These are phyloP conservation scores for Allodekkera sacchari DNA, from an alignment of 805 yeast species.

Conservation along the genomic window DNA sequence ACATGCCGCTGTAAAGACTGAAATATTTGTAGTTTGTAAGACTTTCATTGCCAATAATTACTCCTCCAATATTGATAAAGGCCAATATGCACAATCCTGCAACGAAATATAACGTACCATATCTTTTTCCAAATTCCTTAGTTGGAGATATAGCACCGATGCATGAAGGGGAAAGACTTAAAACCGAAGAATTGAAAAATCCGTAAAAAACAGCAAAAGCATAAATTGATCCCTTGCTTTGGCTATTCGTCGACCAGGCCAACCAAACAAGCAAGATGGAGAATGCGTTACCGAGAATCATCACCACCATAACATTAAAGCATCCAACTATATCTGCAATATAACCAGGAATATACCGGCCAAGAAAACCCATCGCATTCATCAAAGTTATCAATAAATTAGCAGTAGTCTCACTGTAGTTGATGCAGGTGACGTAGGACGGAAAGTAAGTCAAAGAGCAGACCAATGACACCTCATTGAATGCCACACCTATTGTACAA, in stretches of 20 bases:
- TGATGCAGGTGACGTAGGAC: constrained; percentile 39
- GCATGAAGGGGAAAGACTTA: constrained; percentile 55
- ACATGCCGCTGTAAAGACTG: constrained; percentile 34
- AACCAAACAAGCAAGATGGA: constrained; percentile 38
- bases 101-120: constrained; percentile 50
- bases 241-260: constrained; percentile 19
- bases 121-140: constrained; percentile 55
- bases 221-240: constrained; percentile 28
- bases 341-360: constrained; percentile 33
- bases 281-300: constrained; percentile 26
- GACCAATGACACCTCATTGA: constrained; percentile 41
- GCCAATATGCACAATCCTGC: constrained; percentile 24
- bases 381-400: constrained; percentile 30
- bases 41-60: constrained; percentile 27
- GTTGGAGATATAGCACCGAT: constrained; percentile 49
- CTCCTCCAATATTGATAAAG: constrained; percentile 37
- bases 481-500: constrained; percentile 33
- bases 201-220: constrained; percentile 47
- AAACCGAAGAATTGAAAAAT: constrained; percentile 46
- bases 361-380: constrained; percentile 30
- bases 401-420: constrained; percentile 27
- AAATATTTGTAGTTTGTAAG: constrained; percentile 30
- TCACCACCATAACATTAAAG: constrained; percentile 33
- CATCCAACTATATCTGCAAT: constrained; percentile 34
- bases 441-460: constrained; percentile 43